Evolutionary conservation across 2,329 filamentous ascomycete genomes (phyloP).

Genomic region (Clonostachys sp.): DNA sequence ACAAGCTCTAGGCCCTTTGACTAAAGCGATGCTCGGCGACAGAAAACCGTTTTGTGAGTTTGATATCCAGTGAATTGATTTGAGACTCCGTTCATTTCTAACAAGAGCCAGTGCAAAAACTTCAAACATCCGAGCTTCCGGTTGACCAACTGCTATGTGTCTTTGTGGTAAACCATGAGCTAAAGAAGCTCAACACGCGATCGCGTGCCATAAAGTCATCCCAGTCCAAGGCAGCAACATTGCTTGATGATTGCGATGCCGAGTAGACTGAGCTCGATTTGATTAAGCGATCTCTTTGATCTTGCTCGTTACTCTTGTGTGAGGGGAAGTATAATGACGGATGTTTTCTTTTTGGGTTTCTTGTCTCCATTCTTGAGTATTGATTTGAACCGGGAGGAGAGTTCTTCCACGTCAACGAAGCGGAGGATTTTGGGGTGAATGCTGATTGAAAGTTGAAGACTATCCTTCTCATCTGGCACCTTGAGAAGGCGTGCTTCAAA

Average conservation of each 20-base stretch:
- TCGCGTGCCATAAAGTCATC: slow-evolving; percentile 18
- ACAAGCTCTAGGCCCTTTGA: neutral
- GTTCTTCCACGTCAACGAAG: slow-evolving; percentile 22
- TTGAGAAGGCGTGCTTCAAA: slow-evolving; percentile 17
- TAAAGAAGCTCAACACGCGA: slow-evolving; percentile 30
- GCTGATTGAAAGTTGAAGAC: slow-evolving; percentile 26
- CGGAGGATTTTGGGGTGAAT: slow-evolving; percentile 18
- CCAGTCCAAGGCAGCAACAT: slow-evolving; percentile 12
- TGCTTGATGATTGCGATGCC: slow-evolving; percentile 13
- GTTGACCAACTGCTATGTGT: slow-evolving; percentile 23
- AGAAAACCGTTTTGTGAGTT: slow-evolving; percentile 28
- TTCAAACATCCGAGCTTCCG: slow-evolving; percentile 22
- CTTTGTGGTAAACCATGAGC: slow-evolving; percentile 30
- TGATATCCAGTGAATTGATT: neutral
- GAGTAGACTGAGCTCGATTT: slow-evolving; percentile 4
- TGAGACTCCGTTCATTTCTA: slow-evolving; percentile 5
- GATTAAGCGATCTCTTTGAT: slow-evolving; percentile 1
- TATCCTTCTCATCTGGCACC: slow-evolving; percentile 25
- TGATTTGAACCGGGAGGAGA: slow-evolving; percentile 24
- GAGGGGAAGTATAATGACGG: slow-evolving; percentile 17
- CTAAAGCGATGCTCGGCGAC: slow-evolving; percentile 21
- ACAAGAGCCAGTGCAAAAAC: slow-evolving; percentile 17
- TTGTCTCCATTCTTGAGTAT: slow-evolving; percentile 22
- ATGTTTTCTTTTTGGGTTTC: slow-evolving; percentile 23
- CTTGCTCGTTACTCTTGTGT: slow-evolving; percentile 3